phyloP scores from a whole-genome alignment of 2,329 filamentous ascomycete species.

The Scedosporium dehoogii region DNA sequence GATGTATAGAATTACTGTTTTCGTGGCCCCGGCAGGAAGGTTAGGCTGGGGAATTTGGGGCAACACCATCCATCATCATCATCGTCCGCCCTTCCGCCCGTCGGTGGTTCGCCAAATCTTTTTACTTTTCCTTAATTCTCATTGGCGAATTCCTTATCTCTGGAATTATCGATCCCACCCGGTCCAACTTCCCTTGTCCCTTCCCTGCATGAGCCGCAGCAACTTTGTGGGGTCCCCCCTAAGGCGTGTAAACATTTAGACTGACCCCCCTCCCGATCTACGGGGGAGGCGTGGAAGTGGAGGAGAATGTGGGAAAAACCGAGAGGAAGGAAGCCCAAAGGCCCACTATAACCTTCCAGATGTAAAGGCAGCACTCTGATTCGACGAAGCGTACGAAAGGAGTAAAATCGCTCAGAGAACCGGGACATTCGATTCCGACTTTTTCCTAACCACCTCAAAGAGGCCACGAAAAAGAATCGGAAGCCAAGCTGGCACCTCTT shows the following conservation, averaged over 20 bases:
- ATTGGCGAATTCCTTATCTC: conserved; percentile 1
- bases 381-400: background rate
- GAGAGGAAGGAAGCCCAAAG: background rate
- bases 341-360: background rate
- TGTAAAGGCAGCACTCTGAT: background rate
- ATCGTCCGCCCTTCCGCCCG: background rate
- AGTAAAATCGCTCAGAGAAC: background rate
- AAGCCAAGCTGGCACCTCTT: background rate
- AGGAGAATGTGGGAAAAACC: background rate
- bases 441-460: background rate
- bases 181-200: background rate
- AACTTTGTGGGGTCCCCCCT: conserved; percentile 1
- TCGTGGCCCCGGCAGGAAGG: background rate
- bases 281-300: background rate
- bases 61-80: background rate
- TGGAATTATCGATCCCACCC: background rate
- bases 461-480: background rate
- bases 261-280: background rate
- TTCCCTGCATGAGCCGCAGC: background rate
- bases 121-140: background rate
- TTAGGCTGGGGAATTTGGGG: background rate
- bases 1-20: background rate
- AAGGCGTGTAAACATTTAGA: background rate
- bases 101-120: background rate
- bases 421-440: background rate